Percentiles rank a stretch among this genome's conserved stretches.
Conservation (phyloP, 352 stramenopile genomes). For the Aphanomyces astaci region DNA sequence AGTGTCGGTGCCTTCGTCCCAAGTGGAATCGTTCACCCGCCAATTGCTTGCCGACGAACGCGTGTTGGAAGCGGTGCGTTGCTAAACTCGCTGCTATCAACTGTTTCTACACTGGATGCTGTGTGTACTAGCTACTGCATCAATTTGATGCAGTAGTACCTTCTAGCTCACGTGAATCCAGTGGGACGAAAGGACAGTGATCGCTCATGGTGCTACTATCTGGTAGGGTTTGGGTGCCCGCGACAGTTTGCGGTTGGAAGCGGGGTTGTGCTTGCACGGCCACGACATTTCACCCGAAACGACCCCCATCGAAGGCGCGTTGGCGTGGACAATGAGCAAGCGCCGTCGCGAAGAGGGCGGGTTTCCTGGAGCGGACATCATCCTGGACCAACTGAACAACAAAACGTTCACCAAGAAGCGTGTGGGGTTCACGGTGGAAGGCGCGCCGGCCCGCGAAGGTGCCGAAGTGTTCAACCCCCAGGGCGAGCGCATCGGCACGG, state of each 20-base stretch:
- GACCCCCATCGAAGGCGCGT: constrained; percentile 90
- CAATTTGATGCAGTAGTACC: too few species aligned
- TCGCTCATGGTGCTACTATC: too few species aligned
- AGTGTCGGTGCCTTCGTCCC: constrained; percentile 80
- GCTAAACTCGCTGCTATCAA: not conserved
- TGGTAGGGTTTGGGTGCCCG: constrained; percentile 87
- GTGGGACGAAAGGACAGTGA: too few species aligned
- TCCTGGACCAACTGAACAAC: constrained; percentile 92
- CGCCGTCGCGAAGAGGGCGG: constrained; percentile 77
- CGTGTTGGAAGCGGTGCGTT: constrained; percentile 66
- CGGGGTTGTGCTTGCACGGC: constrained; percentile 97
- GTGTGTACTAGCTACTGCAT: too few species aligned
- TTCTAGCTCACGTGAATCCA: too few species aligned
- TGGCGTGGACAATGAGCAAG: constrained; percentile 92
- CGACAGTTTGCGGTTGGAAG: constrained; percentile 96
- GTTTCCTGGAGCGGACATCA: constrained; percentile 92
- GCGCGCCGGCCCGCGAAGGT: constrained; percentile 89
- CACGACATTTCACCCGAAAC: constrained; percentile 95
- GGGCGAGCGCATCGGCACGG: constrained; percentile 66
- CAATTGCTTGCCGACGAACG: constrained; percentile 53
- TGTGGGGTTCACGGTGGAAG: constrained; percentile 94
- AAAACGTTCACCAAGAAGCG: constrained; percentile 91
- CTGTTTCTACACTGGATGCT: too few species aligned
- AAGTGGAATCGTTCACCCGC: constrained; percentile 48
- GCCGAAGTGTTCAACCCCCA: constrained; percentile 88